Base-by-base conservation (phyloP, 169 alveolate species). In the Cystoisospora suis region DNA sequence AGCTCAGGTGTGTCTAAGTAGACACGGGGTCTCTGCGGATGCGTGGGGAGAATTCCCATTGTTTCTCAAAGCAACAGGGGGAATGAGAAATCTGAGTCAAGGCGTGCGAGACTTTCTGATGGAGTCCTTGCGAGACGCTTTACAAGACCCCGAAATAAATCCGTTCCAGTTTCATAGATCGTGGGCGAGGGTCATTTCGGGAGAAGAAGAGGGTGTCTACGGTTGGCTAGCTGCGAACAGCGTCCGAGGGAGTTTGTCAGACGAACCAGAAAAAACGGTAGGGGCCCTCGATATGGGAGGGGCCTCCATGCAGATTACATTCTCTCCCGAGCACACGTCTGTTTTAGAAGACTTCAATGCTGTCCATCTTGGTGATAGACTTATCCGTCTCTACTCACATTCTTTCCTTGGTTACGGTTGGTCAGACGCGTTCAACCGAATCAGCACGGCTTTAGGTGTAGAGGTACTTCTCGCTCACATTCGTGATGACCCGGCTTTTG, bases 251-350 rank as follows among this genome's bases (percentile, higher is more conserved):
- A 72, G 69, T 77, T 70, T 83, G 85, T 59, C 80, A 42, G 89
- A 86, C 2, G 86, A 81, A 85, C 75, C 92, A 0, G 91, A 38
- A 36, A 89, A 75, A 53, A 86, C 95, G 47, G 34, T 70, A 32
- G 95, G 95, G 65, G 93, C 95, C 0, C 91, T 92, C 36, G 95
- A 92, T 53, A 58, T 92, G 58, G 95, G 95, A 29, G 95, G 95
- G 7, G 93, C 93, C 5, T 88, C 93, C 23, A 65, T 65, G 69
- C 95, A 92, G 86, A 92, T 92, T 49, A 61, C 95, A 40, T 92
- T 92, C 75, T 77, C 61, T 12, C 91, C 88, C 53, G 23, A 5
- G 34, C 80, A 38, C 45, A 49, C 89, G n/a, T 90, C 92, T 2
- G 47, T 88, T 42, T 40, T 88, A 20, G 92, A 88, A 44, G 89